Evolutionary conservation across 2,329 filamentous ascomycete genomes (phyloP).

Genomic region (Neofusicoccum laricinum): DNA sequence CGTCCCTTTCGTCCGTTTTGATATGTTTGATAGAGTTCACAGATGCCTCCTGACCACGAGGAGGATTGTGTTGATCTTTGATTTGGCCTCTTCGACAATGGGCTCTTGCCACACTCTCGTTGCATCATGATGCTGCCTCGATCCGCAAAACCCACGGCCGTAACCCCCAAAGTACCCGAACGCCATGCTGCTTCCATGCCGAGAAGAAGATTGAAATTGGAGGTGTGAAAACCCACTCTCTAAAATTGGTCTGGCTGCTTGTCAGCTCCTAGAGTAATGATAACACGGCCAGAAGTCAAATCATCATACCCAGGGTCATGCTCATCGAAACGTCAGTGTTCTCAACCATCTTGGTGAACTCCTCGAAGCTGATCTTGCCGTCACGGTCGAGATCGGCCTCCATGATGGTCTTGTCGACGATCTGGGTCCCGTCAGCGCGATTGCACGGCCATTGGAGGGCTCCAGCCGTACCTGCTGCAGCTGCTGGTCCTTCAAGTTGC

Average conservation of each 20-base stretch:
- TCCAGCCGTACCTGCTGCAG: conserved; percentile 66
- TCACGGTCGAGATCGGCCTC: conserved; percentile 95
- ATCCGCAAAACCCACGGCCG: conserved; percentile 5
- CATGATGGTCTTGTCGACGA: conserved; percentile 99
- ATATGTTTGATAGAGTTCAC: neutral
- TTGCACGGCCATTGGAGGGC: neutral
- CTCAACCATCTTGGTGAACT: conserved; percentile 99
- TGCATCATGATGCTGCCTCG: conserved; percentile 9
- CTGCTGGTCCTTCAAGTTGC: conserved; percentile 98
- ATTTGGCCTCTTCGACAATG: neutral
- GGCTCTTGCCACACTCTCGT: conserved; percentile 6
- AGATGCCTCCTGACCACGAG: neutral
- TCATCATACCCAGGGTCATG: conserved; percentile 61
- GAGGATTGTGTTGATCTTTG: neutral
- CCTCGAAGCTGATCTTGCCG: conserved; percentile 98
- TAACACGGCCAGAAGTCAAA: neutral
- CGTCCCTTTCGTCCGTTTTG: neutral
- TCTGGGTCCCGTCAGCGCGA: conserved; percentile 47
- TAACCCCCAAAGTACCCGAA: conserved; percentile 6
- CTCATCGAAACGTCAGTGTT: conserved; percentile 73
- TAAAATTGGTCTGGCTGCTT: neutral
- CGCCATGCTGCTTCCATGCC: conserved; percentile 14
- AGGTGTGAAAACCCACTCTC: neutral
- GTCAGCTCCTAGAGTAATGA: neutral
- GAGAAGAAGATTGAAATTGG: conserved; percentile 3